These are phyloP conservation scores for Grigorovia humatica DNA, from an alignment of 805 yeast genomes.

Conservation along the genomic window DNA sequence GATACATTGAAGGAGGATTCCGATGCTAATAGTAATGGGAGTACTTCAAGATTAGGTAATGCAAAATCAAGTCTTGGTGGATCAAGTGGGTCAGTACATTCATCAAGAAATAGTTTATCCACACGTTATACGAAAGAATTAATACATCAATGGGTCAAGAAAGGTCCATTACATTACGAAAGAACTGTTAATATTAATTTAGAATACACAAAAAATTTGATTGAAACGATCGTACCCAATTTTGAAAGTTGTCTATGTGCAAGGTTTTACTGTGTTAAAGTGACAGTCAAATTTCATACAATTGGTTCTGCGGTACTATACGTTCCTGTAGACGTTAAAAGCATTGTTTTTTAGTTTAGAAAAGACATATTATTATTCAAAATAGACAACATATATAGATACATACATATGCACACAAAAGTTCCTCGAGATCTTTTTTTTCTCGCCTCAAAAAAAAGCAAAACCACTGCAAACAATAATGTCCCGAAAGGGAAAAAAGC, in stretches of 20 bases:
- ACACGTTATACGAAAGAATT: slow-evolving; percentile 15
- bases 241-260: slow-evolving; percentile 40
- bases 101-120: slow-evolving; percentile 7
- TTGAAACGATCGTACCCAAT: slow-evolving; percentile 36
- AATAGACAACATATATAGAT: no score
- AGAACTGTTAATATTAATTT: slow-evolving; percentile 20
- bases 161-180: slow-evolving; percentile 26
- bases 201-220: slow-evolving; percentile 21
- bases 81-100: not conserved
- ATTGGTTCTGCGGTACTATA: slow-evolving; percentile 8
- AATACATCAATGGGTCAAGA: slow-evolving; percentile 18
- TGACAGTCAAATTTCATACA: slow-evolving; percentile 27
- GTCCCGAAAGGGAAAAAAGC: not conserved
- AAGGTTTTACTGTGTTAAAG: slow-evolving; percentile 36
- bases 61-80: not conserved
- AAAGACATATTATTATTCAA: no score
- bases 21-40: not conserved
- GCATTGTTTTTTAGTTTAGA: not conserved
- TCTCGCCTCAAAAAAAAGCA: no score
- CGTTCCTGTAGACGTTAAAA: slow-evolving; percentile 11
- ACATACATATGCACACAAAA: no score
- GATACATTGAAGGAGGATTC: slow-evolving; percentile 15
- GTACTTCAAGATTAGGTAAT: not conserved
- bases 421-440: no score
- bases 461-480: no score